Conservation (phyloP, 2,329 filamentous ascomycete species). For the Colletotrichum sp. region DNA sequence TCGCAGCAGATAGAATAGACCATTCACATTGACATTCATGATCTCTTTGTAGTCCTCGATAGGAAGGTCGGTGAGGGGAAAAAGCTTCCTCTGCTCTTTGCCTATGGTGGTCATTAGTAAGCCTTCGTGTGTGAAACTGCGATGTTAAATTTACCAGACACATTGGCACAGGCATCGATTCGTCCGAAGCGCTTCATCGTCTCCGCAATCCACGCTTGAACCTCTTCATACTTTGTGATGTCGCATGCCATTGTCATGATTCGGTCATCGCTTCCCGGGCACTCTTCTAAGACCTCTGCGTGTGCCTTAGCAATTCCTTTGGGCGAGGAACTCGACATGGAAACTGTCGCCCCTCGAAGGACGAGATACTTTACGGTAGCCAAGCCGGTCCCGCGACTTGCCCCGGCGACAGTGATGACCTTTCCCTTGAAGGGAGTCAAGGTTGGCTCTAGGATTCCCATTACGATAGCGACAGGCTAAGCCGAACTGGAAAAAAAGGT, state of each 20-base stretch:
- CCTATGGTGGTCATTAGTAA: background rate
- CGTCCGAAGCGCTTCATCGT: background rate
- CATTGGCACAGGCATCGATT: conserved; percentile 3
- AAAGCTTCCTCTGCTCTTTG: conserved; percentile 29
- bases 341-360: conserved; percentile 27
- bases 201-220: background rate
- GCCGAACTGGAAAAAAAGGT: too few species aligned
- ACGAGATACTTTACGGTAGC: conserved; percentile 21
- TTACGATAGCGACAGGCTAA: background rate
- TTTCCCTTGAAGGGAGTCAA: conserved; percentile 23
- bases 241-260: background rate
- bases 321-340: background rate
- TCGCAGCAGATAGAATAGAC: conserved; percentile 25
- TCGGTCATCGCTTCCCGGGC: background rate
- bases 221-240: background rate
- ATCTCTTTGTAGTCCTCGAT: conserved; percentile 24
- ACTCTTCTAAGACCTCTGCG: conserved; percentile 1
- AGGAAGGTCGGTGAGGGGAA: conserved; percentile 24
- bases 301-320: conserved; percentile 29
- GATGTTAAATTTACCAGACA: background rate
- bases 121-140: background rate
- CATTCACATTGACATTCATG: conserved; percentile 24
- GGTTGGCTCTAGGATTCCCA: conserved; percentile 18
- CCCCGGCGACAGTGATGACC: conserved; percentile 23
- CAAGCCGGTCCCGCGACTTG: conserved; percentile 18